Evolutionary conservation across 192 early-diverging fungal species (phyloP).

Genomic region (Coemansia sp.): DNA sequence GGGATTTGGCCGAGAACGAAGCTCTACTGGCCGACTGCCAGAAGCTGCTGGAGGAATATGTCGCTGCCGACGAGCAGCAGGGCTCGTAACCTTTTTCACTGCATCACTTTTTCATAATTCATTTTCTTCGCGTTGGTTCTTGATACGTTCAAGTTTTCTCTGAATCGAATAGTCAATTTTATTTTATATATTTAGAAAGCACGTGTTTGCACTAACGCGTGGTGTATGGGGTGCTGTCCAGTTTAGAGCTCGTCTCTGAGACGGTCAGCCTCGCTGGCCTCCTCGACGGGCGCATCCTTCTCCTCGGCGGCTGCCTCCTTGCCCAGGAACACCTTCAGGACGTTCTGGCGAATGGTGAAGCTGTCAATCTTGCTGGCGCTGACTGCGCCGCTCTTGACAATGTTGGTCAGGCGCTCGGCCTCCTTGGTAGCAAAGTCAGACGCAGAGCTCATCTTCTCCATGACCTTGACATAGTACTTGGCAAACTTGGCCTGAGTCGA

Average conservation of each 20-base stretch:
- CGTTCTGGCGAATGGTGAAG: constrained; percentile 85
- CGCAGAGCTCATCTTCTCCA: constrained; percentile 78
- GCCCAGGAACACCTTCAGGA: constrained; percentile 61
- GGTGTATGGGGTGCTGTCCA: neutral
- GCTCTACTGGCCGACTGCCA: constrained; percentile 46
- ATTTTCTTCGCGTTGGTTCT: neutral
- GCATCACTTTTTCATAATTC: neutral
- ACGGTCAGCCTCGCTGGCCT: constrained; percentile 29
- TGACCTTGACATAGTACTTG: constrained; percentile 87
- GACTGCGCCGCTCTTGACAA: constrained; percentile 68
- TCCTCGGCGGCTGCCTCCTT: constrained; percentile 34
- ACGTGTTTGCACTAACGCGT: too few species aligned
- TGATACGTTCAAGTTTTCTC: too few species aligned
- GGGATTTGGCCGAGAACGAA: constrained; percentile 45
- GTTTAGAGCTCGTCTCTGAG: constrained; percentile 52
- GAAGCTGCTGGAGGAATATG: constrained; percentile 48
- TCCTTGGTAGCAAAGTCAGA: constrained; percentile 77
- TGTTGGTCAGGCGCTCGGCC: constrained; percentile 75
- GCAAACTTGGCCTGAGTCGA: constrained; percentile 59
- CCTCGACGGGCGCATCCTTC: constrained; percentile 16
- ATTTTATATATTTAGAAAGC: too few species aligned
- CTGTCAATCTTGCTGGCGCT: constrained; percentile 74
- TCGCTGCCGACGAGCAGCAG: constrained; percentile 16
- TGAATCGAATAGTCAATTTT: too few species aligned
- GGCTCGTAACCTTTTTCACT: neutral